Evolutionary conservation across 495 filamentous ascomycete genomes (phyloP), one percentile per base, ranked within the genome.

Genomic region (Pyronema domesticum): DNA sequence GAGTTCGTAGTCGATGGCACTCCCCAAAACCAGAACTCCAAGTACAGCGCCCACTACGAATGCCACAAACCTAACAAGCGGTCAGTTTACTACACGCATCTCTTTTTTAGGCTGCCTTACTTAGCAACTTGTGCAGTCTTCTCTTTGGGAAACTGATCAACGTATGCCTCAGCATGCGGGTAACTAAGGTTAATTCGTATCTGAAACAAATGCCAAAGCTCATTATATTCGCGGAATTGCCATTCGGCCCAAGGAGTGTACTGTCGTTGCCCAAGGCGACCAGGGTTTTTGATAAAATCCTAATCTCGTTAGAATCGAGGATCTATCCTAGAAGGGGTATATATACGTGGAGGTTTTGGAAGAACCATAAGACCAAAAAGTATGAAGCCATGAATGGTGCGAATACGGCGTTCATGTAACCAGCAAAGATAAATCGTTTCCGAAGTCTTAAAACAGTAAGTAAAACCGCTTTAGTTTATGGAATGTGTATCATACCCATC

Each of bases 141-240:
- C 65, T 86, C 81, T 68, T 95, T 96, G 3, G 91, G 91, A 55
- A 98, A 98, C 55, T 95, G 91, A 49, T 95, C 86, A 33, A 96
- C 76, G 62, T 98, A 98, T 37, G 83, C 81, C 46, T 81, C 84
- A 1, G 91, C 91, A 63, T 83, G 95, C 0, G 89, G 89, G 60
- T 89, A 86, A 6, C 93, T 95, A 85, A 95, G 91, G 60, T 94
- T 86, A 52, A 84, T 74, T 10, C 91, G 80, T 54, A 86, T 82
- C 57, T 86, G 76, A 61, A 95, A 98, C 1, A 96, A 71, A 70
- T 96, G 91, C 58, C 80, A 81, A 0, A 98, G 76, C 66, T 98
- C 91, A 61, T 98, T 98, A 73, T 96, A 96, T 67, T 96, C 89
- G 48, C 91, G 83, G 56, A 96, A 95, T 61, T 95, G 95, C 93